Evolutionary conservation across 805 yeast genomes (phyloP).

Genomic region (Wickerhamomyces kurtzmanii): DNA sequence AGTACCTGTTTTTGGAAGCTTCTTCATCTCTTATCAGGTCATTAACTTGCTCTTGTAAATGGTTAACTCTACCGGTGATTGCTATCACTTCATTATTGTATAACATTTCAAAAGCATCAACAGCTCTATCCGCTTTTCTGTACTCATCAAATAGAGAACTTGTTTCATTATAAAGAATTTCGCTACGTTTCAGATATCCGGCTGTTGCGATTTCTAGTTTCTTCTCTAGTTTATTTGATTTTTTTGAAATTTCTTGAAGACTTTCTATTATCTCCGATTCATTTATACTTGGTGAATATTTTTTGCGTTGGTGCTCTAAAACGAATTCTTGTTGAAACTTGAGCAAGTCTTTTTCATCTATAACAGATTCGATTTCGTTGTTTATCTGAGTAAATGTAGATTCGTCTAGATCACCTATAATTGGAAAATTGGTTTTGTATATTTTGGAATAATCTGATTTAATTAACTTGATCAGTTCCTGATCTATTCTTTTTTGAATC

Average conservation of each 20-base stretch:
- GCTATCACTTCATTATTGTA: conserved; percentile 7
- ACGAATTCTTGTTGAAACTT: conserved; percentile 6
- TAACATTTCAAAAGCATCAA: conserved; percentile 12
- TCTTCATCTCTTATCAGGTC: conserved; percentile 12
- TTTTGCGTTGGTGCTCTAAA: conserved; percentile 1
- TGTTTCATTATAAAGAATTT: conserved; percentile 6
- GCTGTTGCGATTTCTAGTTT: conserved; percentile 4
- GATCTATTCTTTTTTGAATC: conserved; percentile 10
- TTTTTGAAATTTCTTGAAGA: too few species aligned
- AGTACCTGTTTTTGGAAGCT: conserved; percentile 10
- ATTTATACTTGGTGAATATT: not conserved
- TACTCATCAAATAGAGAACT: conserved; percentile 5
- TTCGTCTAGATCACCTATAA: conserved; percentile 12
- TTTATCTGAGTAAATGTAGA: conserved; percentile 2
- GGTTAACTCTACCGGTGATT: conserved; percentile 5
- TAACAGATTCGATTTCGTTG: conserved; percentile 5
- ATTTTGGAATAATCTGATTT: conserved; percentile 29
- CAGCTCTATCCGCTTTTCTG: conserved; percentile 13
- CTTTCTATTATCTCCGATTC: conserved; percentile 3
- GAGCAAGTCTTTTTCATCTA: conserved; percentile 3
- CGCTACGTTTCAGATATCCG: conserved; percentile 6
- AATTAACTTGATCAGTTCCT: conserved; percentile 26
- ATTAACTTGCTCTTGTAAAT: conserved; percentile 15
- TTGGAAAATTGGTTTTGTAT: conserved; percentile 10
- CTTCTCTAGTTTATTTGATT: conserved; percentile 10